Conservation (phyloP, 805 yeast genomes). For the Hanseniaspora thailandica region DNA sequence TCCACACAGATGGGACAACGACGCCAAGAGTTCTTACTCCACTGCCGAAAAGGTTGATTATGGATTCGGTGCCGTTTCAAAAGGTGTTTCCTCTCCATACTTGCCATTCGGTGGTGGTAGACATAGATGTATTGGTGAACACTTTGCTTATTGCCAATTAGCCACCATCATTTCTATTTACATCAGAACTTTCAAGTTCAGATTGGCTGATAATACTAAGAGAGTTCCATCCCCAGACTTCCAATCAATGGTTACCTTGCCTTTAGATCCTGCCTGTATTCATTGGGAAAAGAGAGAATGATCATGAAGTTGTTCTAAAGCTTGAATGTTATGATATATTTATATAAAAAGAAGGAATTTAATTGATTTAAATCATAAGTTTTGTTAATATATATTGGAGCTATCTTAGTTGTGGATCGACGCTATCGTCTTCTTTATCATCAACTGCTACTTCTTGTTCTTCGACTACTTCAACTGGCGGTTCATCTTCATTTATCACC, state of each 20-base stretch:
- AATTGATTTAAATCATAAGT: no score
- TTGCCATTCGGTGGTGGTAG: slow-evolving; percentile 99
- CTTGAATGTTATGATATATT: no score
- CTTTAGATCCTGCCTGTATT: slow-evolving; percentile 62
- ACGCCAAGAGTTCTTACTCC: slow-evolving; percentile 28
- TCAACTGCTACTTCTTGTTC: no score
- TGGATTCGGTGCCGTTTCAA: slow-evolving; percentile 92
- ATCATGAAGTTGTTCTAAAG: no score
- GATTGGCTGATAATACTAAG: slow-evolving; percentile 39
- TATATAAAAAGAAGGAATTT: neutral
- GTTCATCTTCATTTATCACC: neutral
- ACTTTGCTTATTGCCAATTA: slow-evolving; percentile 87
- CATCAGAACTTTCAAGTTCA: slow-evolving; percentile 70
- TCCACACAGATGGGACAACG: slow-evolving; percentile 77
- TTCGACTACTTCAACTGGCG: no score
- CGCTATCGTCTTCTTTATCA: neutral
- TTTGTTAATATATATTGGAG: no score
- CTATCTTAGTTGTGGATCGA: neutral
- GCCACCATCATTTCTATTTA: slow-evolving; percentile 70
- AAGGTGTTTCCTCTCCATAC: slow-evolving; percentile 92
- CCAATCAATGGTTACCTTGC: slow-evolving; percentile 87
- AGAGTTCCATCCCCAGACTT: slow-evolving; percentile 60
- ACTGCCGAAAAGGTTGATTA: slow-evolving; percentile 52
- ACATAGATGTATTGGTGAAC: slow-evolving; percentile 98
- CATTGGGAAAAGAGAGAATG: slow-evolving; percentile 56